Percentiles rank a stretch among this genome's conserved stretches.
These are phyloP conservation scores for Punctularia strigosozonata DNA, from an alignment of 768 basidiomycete genomes.

Conservation along the genomic window DNA sequence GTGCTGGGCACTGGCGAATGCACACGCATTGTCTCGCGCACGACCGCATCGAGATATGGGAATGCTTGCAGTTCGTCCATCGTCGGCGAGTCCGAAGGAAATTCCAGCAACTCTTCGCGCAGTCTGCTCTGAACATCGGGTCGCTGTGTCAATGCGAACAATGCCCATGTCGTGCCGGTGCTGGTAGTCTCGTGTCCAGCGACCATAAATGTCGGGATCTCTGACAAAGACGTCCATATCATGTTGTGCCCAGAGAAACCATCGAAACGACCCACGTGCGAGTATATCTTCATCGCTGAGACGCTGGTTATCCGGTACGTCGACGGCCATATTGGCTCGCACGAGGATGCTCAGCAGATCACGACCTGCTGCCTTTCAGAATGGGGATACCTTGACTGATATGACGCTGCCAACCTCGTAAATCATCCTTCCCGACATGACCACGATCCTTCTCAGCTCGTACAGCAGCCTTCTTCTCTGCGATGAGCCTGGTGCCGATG, in stretches of 20 bases:
- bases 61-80: constrained; percentile 20
- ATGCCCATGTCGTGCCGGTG: constrained; percentile 16
- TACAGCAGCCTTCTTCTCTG: constrained; percentile 33
- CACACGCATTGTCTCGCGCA: constrained; percentile 10
- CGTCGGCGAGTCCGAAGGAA: constrained; percentile 11
- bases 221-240: constrained; percentile 2
- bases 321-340: constrained; percentile 19
- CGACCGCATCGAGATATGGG: constrained; percentile 19
- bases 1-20: constrained; percentile 6
- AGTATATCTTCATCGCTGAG: constrained; percentile 20
- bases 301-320: constrained; percentile 12
- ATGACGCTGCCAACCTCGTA: constrained; percentile 1
- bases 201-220: constrained; percentile 8
- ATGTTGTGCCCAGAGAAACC: neutral
- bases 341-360: constrained; percentile 19
- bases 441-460: constrained; percentile 3
- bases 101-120: constrained; percentile 19
- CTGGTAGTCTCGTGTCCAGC: constrained; percentile 6
- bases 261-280: constrained; percentile 9
- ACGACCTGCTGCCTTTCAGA: constrained; percentile 6
- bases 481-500: constrained; percentile 37
- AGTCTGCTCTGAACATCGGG: constrained; percentile 23
- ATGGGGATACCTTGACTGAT: too few species aligned
- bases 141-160: constrained; percentile 21
- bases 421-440: constrained; percentile 6